Evolutionary conservation across 176 grass and related monocot species (phyloP).

Genomic region (Puccinellia tenuiflora): DNA sequence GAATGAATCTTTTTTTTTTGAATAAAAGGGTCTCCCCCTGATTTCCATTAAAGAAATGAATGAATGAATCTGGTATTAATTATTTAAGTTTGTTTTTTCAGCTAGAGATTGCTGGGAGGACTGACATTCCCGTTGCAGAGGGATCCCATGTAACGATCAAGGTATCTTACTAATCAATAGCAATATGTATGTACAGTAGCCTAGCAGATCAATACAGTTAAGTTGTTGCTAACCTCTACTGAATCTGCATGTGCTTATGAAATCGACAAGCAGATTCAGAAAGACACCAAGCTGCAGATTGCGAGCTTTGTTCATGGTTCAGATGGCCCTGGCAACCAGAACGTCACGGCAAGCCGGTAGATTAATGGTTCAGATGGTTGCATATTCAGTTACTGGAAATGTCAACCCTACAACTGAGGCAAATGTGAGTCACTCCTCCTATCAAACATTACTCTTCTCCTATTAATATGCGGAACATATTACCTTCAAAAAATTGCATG

Average conservation of each 20-base stretch:
- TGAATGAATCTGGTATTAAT: no score
- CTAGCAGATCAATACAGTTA: not conserved
- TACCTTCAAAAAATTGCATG: not conserved
- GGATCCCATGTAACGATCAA: no score
- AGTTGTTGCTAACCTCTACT: not conserved
- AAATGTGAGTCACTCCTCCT: constrained; percentile 35
- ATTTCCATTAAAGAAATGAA: no score
- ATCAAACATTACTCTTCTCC: not conserved
- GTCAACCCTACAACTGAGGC: constrained; percentile 76
- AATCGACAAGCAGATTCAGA: constrained; percentile 29
- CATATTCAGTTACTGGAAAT: constrained; percentile 88
- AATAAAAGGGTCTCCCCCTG: no score
- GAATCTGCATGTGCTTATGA: not conserved
- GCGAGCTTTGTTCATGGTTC: constrained; percentile 78
- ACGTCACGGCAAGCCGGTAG: constrained; percentile 52
- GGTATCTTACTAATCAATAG: no score
- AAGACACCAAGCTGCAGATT: constrained; percentile 72
- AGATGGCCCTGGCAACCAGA: constrained; percentile 77
- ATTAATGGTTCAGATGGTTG: constrained; percentile 69
- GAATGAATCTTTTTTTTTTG: no score
- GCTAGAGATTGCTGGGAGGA: no score
- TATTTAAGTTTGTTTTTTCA: no score
- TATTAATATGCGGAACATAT: not conserved
- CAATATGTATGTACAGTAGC: not conserved
- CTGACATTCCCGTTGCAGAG: no score